Evolutionary conservation across 768 basidiomycete genomes (phyloP).

Genomic region (Candolleomyces aberdarensis): DNA sequence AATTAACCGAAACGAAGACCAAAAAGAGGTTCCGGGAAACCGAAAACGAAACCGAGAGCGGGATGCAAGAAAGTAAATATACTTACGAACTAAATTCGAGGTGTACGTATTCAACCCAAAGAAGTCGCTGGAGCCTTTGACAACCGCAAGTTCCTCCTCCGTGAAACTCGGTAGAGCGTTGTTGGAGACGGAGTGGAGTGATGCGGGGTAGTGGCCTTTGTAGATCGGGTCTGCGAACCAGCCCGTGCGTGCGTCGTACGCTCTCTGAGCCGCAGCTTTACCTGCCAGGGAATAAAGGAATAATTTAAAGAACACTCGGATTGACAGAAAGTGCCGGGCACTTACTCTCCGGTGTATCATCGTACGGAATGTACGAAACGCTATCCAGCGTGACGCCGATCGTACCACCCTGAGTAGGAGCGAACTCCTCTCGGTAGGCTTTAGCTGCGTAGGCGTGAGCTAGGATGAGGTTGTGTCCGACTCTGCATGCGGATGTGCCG

Average conservation of each 20-base stretch:
- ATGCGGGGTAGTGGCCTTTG: constrained; percentile 61
- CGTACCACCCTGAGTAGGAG: constrained; percentile 45
- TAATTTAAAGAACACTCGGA: not conserved
- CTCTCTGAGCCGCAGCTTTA: constrained; percentile 57
- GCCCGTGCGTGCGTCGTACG: constrained; percentile 55
- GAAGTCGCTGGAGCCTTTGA: constrained; percentile 64
- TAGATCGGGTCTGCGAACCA: constrained; percentile 58
- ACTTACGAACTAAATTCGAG: constrained; percentile 54
- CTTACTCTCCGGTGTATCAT: constrained; percentile 61
- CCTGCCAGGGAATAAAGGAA: constrained; percentile 32
- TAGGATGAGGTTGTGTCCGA: constrained; percentile 64
- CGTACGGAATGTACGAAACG: constrained; percentile 64
- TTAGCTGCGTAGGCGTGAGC: constrained; percentile 67
- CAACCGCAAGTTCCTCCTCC: constrained; percentile 48
- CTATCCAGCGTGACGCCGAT: constrained; percentile 77
- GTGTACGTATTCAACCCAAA: constrained; percentile 69
- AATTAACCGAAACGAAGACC: not conserved
- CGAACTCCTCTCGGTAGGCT: constrained; percentile 61
- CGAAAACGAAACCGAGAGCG: too few relatives aligned
- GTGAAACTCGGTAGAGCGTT: constrained; percentile 55
- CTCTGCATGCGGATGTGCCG: constrained; percentile 37
- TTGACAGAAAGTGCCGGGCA: constrained; percentile 4
- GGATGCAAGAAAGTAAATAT: not conserved
- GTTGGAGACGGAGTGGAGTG: constrained; percentile 45
- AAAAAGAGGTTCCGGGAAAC: too few relatives aligned